Base-by-base conservation (phyloP, 345 rosid species). In the Balakata baccata region DNA sequence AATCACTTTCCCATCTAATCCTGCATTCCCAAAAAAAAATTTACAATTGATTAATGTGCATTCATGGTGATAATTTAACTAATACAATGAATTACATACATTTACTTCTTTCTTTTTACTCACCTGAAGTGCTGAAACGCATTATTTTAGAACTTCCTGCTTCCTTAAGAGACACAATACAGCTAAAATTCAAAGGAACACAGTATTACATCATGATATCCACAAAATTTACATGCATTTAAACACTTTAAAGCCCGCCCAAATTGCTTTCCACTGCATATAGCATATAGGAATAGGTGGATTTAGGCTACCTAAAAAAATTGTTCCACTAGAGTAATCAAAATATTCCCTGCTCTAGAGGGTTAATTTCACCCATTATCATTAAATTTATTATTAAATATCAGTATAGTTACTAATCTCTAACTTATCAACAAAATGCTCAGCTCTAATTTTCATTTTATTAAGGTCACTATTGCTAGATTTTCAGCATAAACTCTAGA, bases 91-190 rank as follows among this genome's bases (percentile, higher is more conserved):
- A 62, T 10, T 14, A 29, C n/a, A 56, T 7, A 23, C 53, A 47
- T 20, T 7, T 0, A 3, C 25, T 58, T 41, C 38, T 72, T 43
- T 12, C 14, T 69, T 70, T 53, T 57, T 65, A 43, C 89, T 43
- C 47, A 94, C 98, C 98, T 77, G 98, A 89, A 70, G 98, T 95
- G 90, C 97, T 95, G 89, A 95, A 95, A 51, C 98, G 89, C 78
- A 77, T 84, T 73, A 75, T 83, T 71, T 76, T 83, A 43, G 85
- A 76, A 57, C 77, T 81, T 11, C 86, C 88, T 5, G 75, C 79
- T 81, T 81, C 83, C 71, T 68, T 83, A 43, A 90, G 85, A 67
- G 96, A 78, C 68, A 85, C 60, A 66, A 92, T 86, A 71, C 89
- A 88, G 73, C 99, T 95, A 72, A 82, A 84, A 47, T 81, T 78